phyloP scores from a whole-genome alignment of 306 rosid species.

The Prunus mongolica region DNA sequence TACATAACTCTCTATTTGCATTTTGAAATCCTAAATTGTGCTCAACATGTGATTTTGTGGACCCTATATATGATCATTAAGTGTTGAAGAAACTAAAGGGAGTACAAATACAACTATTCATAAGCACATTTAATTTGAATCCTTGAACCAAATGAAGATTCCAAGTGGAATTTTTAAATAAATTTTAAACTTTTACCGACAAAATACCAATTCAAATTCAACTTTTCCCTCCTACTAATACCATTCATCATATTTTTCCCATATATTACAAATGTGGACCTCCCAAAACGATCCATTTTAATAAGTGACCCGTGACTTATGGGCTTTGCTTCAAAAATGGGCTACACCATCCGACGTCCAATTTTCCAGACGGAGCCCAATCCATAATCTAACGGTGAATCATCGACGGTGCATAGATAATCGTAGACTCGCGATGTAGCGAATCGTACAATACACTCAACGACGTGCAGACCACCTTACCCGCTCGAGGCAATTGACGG shows the following conservation, averaged over 20 bases:
- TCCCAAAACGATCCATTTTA: background rate
- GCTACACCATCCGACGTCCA: background rate
- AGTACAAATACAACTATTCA: too few species aligned
- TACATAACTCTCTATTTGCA: too few species aligned
- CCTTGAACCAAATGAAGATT: too few species aligned
- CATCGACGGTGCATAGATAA: background rate
- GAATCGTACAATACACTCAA: background rate
- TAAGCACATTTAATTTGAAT: too few species aligned
- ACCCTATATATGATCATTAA: too few species aligned
- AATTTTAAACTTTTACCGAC: conserved; percentile 4
- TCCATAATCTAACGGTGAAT: background rate
- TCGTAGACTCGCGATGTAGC: background rate
- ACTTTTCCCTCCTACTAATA: conserved; percentile 3
- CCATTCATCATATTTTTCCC: background rate
- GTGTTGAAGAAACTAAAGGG: too few species aligned
- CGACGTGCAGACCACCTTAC: conserved; percentile 25
- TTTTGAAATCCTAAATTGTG: too few species aligned
- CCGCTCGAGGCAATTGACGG: conserved; percentile 3
- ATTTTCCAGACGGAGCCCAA: background rate
- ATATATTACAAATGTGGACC: background rate
- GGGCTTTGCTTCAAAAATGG: background rate
- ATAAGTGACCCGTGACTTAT: background rate
- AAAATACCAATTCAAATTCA: conserved; percentile 17
- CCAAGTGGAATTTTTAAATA: background rate
- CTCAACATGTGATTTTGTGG: too few species aligned